Evolutionary conservation across 345 rosid genomes (phyloP), one percentile per base, ranked within the genome.

Genomic region (Pelargonium nanum): DNA sequence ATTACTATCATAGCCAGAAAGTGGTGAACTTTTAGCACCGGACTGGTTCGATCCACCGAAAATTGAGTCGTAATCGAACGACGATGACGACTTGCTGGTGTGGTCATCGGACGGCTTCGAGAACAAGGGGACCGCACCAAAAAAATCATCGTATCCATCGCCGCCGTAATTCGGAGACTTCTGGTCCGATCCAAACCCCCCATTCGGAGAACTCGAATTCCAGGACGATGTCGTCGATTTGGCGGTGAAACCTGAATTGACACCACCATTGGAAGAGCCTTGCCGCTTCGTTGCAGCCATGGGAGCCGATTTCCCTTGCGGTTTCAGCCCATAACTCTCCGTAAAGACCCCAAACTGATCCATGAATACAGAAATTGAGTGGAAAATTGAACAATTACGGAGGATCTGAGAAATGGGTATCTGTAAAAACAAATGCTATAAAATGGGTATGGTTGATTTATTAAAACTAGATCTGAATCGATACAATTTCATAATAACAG

Each of bases 261-360:
- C 52, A 24, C 68, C 70, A 66, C 53, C 61, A 61, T 55, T 53
- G 50, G 61, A 56, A 66, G 65, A 56, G 62, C 44, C 23, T 6
- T 86, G 45, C 9, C 75, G 80, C 64, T 81, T 92, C 1, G 84
- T 73, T 21, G 80, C 78, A 6, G 91, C 83, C 93, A 89, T 89
- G 0, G 95, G 95, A 72, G 91, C 83, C 34, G 96, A 82, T 79
- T 87, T 89, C 1, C 94, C 94, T 68, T 87, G 97, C 2, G 88
- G 85, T 60, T 89, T 92, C 19, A 92, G 63, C 60, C 98, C 96
- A 48, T 69, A 87, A 19, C 83, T 79, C 80, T 89, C 88, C 58
- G 98, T 92, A 21, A 89, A 75, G 22, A 82, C 88, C 56, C 91
- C 88, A 59, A 92, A 89, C 60, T 84, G 86, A 57, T 92, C 98